Conservation (phyloP, 805 yeast genomes). For the Pichia scutulata region DNA sequence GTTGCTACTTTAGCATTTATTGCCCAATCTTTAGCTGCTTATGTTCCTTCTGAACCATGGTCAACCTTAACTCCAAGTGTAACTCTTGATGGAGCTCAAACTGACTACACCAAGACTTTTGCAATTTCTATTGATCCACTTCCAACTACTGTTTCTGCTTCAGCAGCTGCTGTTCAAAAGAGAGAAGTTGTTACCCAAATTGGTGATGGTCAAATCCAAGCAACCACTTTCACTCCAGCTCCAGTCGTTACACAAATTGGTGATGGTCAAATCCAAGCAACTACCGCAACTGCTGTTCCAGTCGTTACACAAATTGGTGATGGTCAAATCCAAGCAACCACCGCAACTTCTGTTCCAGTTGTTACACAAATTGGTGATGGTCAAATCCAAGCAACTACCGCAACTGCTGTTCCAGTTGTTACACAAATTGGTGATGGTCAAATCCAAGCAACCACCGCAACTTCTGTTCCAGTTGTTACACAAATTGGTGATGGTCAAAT, state of each 20-base stretch:
- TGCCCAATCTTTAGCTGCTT: constrained; percentile 46
- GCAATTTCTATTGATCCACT: constrained; percentile 66
- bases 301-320: constrained; percentile 45
- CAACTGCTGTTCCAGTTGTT: constrained; percentile 25
- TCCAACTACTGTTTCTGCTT: constrained; percentile 17
- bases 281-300: constrained; percentile 27
- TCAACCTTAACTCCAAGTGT: constrained; percentile 61
- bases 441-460: constrained; percentile 41
- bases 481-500: constrained; percentile 30
- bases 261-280: constrained; percentile 36
- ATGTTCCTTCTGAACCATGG: constrained; percentile 62
- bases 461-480: constrained; percentile 33
- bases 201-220: constrained; percentile 37
- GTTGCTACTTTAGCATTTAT: constrained; percentile 35
- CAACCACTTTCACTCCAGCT: constrained; percentile 29
- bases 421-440: constrained; percentile 40
- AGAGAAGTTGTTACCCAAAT: constrained; percentile 26
- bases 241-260: constrained; percentile 44
- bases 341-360: constrained; percentile 29
- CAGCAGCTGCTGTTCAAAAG: constrained; percentile 14
- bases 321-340: constrained; percentile 35
- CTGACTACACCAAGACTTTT: constrained; percentile 51
- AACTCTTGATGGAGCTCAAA: constrained; percentile 38
- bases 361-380: constrained; percentile 57
- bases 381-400: constrained; percentile 47